Evolutionary conservation across 768 basidiomycete genomes (phyloP).

Genomic region (Pleurotus djamor): DNA sequence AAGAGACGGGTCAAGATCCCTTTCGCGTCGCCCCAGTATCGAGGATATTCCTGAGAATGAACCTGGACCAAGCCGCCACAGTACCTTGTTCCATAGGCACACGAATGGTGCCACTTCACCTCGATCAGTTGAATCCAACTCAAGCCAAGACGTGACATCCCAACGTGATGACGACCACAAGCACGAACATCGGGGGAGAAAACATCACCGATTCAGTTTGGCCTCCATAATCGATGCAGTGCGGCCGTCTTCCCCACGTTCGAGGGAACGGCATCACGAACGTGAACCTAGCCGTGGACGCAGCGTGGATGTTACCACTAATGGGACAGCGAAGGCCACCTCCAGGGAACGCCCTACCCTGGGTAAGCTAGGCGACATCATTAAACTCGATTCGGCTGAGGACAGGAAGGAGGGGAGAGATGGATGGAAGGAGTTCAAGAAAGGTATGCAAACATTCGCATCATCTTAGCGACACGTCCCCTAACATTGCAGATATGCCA

Average conservation of each 20-base stretch:
- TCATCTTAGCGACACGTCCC: neutral
- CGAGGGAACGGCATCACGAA: constrained; percentile 9
- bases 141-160: neutral
- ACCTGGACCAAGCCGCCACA: constrained; percentile 8
- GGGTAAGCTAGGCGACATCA: constrained; percentile 34
- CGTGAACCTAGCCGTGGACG: constrained; percentile 14
- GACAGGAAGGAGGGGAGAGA: constrained; percentile 41
- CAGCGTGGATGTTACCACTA: constrained; percentile 2
- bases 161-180: constrained; percentile 13
- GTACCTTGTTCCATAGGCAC: neutral
- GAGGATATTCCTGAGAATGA: constrained; percentile 37
- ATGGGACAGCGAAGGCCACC: constrained; percentile 19
- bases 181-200: constrained; percentile 23
- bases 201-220: constrained; percentile 48
- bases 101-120: neutral
- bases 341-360: constrained; percentile 24
- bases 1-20: constrained; percentile 18
- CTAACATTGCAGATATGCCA: constrained; percentile 1
- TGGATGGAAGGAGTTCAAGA: constrained; percentile 86
- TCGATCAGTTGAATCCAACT: constrained; percentile 1
- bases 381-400: constrained; percentile 30
- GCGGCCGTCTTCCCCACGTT: constrained; percentile 42
- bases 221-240: constrained; percentile 48
- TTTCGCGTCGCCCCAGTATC: constrained; percentile 38
- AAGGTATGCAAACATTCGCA: constrained; percentile 47